Base-by-base conservation (phyloP, 306 rosid genomes). In the Psophocarpus tetragonolobus region DNA sequence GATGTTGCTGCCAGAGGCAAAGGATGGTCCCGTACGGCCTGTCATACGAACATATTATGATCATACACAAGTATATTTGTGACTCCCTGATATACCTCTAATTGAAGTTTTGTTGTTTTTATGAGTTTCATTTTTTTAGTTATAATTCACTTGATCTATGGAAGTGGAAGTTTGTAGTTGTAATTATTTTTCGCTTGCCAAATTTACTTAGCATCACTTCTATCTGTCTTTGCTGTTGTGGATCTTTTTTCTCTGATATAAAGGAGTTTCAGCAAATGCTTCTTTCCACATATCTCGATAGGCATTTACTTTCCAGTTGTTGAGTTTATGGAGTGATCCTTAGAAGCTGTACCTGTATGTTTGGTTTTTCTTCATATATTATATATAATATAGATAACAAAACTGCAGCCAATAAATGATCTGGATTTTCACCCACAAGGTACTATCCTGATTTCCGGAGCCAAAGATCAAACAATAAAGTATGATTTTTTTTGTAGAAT, bases 361-460 rank as follows among this genome's bases (percentile, higher is more conserved):
- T 77, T 84, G 68, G 74, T 70, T 30, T 54, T 78, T 53, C 26
- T 29, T 26, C n/a, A n/a, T n/a, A n/a, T 14, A 18, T 24, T 58
- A 7, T 13, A 11, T 39, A 65, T 64, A 21, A 11, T 39, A 65
- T 64, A 21, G 13, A 3, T 66, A 39, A 71, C 65, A 56, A 79
- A 74, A 70, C 56, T 85, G 93, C 96, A 92, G 98, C 98, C 98
- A 60, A 81, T 90, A 77, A 92, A 92, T 88, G 98, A 92, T 85
- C 73, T 94, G 86, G 98, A 94, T 88, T 94, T 94, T 84, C 94
- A 94, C 87, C 97, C 98, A 3, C 96, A 94, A 81, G 89, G 87
- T 85, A 71, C 91, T 65, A 82, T 92, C 81, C 84, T 94, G 81
- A 83, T 90, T 85, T 89, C 98, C 26, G 97, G 95, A 65, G 89